Percentiles rank a stretch among this genome's conserved stretches.
These are phyloP conservation scores for Globisporangium cystogenes DNA, from an alignment of 352 stramenopile genomes.

Conservation along the genomic window DNA sequence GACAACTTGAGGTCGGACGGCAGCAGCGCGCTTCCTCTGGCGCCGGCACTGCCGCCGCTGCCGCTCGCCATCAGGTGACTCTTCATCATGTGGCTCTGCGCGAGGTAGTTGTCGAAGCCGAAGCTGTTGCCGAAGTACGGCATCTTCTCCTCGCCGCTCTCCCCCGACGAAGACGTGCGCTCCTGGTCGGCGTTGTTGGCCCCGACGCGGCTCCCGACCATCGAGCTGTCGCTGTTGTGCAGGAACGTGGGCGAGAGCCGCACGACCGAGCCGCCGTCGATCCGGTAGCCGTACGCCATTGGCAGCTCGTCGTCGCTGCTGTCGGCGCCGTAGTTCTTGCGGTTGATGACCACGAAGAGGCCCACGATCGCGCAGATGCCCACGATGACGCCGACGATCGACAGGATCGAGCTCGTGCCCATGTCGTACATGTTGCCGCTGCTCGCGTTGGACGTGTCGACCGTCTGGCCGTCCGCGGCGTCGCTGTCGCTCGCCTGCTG, in stretches of 20 bases:
- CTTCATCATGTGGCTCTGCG: slow-evolving; percentile 5
- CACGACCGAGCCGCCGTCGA: slow-evolving; percentile 33
- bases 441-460: slow-evolving; percentile 39
- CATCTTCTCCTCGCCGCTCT: slow-evolving; percentile 15
- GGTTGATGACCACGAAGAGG: slow-evolving; percentile 54
- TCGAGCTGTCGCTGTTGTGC: slow-evolving; percentile 30
- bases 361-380: slow-evolving; percentile 48
- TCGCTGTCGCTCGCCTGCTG: slow-evolving; percentile 4
- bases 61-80: not conserved
- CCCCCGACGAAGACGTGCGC: slow-evolving; percentile 16
- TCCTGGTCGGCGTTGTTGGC: slow-evolving; percentile 4
- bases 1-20: slow-evolving; percentile 21
- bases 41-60: not conserved
- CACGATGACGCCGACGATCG: slow-evolving; percentile 64
- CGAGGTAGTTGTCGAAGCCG: slow-evolving; percentile 11
- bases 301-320: slow-evolving; percentile 38
- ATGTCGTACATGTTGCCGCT: slow-evolving; percentile 48
- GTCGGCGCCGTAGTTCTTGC: slow-evolving; percentile 53
- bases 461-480: slow-evolving; percentile 16
- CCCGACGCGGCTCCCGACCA: slow-evolving; percentile 16
- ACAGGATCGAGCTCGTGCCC: slow-evolving; percentile 56
- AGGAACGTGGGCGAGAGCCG: slow-evolving; percentile 54
- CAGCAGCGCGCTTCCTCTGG: slow-evolving; percentile 8
- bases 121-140: slow-evolving; percentile 13
- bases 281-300: slow-evolving; percentile 32